Evolutionary conservation across 345 rosid genomes (phyloP).

Genomic region (Populus deltoides): DNA sequence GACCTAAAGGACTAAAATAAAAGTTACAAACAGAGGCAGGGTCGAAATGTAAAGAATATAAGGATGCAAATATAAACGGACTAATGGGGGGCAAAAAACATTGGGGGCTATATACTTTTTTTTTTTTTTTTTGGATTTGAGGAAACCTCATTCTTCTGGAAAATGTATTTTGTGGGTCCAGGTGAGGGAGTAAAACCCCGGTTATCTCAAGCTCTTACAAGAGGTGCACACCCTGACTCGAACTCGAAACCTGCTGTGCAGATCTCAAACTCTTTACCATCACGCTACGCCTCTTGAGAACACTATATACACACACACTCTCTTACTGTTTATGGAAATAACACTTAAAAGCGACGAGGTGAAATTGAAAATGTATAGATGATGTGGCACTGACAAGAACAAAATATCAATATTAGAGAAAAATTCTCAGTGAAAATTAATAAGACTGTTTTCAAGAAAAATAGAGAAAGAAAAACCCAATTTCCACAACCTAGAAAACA

Average conservation of each 20-base stretch:
- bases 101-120: neutral
- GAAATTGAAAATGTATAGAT: conserved; percentile 15
- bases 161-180: too few relatives aligned
- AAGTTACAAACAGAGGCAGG: neutral
- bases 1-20: neutral
- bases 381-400: conserved; percentile 49
- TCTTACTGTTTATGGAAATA: neutral
- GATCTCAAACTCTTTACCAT: too few relatives aligned
- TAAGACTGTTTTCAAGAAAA: neutral
- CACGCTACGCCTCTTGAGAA: too few relatives aligned
- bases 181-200: too few relatives aligned
- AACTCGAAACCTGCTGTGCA: too few relatives aligned
- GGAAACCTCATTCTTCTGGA: too few relatives aligned
- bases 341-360: neutral
- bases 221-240: too few relatives aligned
- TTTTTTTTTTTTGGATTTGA: too few relatives aligned
- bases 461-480: neutral
- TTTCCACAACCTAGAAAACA: neutral
- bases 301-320: too few relatives aligned
- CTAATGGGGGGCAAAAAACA: neutral
- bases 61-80: neutral
- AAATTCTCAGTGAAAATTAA: neutral
- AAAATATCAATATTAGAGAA: neutral
- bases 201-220: too few relatives aligned
- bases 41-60: neutral